These are phyloP conservation scores for Nissolia schottii DNA, from an alignment of 306 rosid genomes.

Conservation along the genomic window DNA sequence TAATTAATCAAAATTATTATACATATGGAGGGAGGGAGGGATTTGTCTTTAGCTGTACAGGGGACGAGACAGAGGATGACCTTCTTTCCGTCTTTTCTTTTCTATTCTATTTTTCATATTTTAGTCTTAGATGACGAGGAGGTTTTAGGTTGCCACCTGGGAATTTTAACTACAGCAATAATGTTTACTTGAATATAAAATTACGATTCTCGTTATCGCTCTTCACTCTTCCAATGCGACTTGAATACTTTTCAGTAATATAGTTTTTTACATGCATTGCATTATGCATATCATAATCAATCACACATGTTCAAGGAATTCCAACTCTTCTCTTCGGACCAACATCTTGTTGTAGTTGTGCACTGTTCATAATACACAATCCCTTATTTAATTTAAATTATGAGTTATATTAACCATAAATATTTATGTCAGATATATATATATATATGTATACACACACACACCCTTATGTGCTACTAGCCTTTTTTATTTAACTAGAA, in stretches of 20 bases:
- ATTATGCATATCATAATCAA: too few species aligned
- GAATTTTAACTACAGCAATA: constrained; percentile 16
- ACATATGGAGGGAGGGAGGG: not conserved
- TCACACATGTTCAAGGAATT: too few species aligned
- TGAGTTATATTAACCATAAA: too few species aligned
- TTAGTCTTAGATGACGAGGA: not conserved
- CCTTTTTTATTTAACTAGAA: not conserved
- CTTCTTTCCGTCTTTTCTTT: not conserved
- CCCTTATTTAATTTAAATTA: not conserved
- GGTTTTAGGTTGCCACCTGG: constrained; percentile 5
- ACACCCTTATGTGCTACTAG: not conserved
- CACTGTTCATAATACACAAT: not conserved
- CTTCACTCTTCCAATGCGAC: too few species aligned
- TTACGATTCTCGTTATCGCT: not conserved
- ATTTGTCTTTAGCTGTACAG: constrained; percentile 39
- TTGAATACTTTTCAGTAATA: too few species aligned
- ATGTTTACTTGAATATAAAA: not conserved
- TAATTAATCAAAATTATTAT: constrained; percentile 30
- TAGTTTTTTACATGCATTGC: too few species aligned
- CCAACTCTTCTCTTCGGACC: too few species aligned
- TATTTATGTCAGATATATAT: too few species aligned
- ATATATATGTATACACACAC: too few species aligned
- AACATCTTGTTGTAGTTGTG: too few species aligned
- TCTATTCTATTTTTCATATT: not conserved
- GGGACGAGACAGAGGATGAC: constrained; percentile 21